Evolutionary conservation across 805 yeast genomes (phyloP), one percentile per base, ranked within the genome.

Genomic region (Peterozyma toletana): DNA sequence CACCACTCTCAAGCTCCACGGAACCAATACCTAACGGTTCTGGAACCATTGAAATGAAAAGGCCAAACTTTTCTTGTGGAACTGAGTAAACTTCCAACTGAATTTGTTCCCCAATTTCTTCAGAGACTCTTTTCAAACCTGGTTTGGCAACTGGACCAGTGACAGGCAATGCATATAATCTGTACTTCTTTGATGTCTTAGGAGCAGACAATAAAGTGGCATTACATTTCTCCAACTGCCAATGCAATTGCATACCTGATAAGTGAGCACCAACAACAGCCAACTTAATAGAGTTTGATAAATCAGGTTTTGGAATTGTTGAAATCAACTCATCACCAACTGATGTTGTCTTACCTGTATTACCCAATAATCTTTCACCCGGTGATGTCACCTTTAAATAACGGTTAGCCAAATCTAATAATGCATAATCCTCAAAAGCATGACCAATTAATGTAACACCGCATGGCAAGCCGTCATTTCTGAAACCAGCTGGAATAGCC

Each of bases 181-280:
- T 77, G 63, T 91, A 91, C 48, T 78, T 70, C 10, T 73, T 59
- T 1, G 96, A 70, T 3, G 98, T 88, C 35, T 71, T 75, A 6
- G 95, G 81, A 27, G 77, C 70, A 50, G 74, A 69, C 3, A 83
- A 56, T 44, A 86, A 78, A 2, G 78, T 64, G 30, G 98, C 98
- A 54, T 81, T 77, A 38, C 83, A 93, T 60, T 84, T 77, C 54
- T 85, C 83, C 48, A 91, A 71, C 68, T 91, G 99, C 96, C 97
- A 90, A 64, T 91, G 89, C 53, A 91, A 72, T 39, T 89, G 89
- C 71, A 88, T 76, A 1, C 96, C 96, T 44, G 79, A 70, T 52
- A 93, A 71, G 59, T 91, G 99, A 39, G 97, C 97, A 44, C 99
- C 99, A 39, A 91, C 98, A 33, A 93, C 99, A 1, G 97, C 97